Conservation (phyloP, 306 rosid genomes). For the Fagus crenata region DNA sequence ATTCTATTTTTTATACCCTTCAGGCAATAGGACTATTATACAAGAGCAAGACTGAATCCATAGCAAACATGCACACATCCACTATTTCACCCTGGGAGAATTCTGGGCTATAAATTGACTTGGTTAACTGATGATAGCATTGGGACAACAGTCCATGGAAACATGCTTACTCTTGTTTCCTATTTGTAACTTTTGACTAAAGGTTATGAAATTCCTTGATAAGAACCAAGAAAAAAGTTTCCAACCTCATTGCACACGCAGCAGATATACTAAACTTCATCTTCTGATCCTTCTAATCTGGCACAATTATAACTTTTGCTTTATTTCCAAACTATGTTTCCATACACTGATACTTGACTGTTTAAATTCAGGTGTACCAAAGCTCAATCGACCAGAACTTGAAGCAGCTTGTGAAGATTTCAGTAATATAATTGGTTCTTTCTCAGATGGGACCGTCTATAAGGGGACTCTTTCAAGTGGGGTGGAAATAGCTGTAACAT, state of each 20-base stretch:
- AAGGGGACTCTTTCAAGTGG: conserved; percentile 95
- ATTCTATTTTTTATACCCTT: background rate
- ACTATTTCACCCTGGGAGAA: background rate
- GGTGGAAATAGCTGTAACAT: conserved; percentile 89
- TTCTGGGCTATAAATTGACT: background rate
- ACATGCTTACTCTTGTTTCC: too few species aligned
- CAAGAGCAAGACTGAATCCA: background rate
- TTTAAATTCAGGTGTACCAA: conserved; percentile 72
- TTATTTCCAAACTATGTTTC: background rate
- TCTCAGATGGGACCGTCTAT: conserved; percentile 60
- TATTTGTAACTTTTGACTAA: background rate
- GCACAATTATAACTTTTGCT: background rate
- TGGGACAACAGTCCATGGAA: background rate
- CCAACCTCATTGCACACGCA: conserved; percentile 1
- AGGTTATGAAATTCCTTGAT: background rate
- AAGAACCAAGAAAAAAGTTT: conserved; percentile 3
- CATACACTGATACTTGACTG: conserved; percentile 15
- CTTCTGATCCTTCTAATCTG: conserved; percentile 7
- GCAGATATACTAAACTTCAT: conserved; percentile 4
- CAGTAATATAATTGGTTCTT: conserved; percentile 78
- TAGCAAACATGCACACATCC: background rate
- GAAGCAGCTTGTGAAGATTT: conserved; percentile 91
- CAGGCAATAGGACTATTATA: background rate
- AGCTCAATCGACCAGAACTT: conserved; percentile 69
- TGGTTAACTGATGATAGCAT: background rate